These are phyloP conservation scores for Lactarius quietus DNA, from an alignment of 768 basidiomycete genomes.

Conservation along the genomic window DNA sequence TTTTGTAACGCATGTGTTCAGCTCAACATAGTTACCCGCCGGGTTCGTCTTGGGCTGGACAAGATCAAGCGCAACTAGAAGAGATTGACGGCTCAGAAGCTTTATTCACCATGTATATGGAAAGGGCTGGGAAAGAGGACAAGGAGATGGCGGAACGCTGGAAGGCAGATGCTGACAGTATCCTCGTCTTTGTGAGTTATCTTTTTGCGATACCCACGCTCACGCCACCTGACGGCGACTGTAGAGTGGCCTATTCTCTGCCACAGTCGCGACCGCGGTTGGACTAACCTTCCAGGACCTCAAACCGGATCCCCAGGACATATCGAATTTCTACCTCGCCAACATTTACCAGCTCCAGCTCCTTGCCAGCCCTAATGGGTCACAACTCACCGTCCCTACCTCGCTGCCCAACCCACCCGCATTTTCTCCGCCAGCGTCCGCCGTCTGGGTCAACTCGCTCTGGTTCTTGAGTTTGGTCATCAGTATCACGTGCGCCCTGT, in stretches of 20 bases:
- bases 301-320: constrained; percentile 17
- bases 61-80: constrained; percentile 19
- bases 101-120: neutral
- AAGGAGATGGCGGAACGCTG: neutral
- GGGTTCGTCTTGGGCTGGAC: neutral
- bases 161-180: neutral
- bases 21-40: neutral
- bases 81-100: neutral
- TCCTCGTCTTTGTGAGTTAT: neutral
- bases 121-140: neutral
- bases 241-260: constrained; percentile 22
- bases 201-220: neutral
- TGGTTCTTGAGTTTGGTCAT: neutral
- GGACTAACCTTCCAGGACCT: constrained; percentile 15
- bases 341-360: constrained; percentile 15
- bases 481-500: neutral
- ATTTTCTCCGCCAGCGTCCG: neutral
- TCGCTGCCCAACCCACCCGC: neutral
- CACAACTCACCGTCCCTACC: neutral
- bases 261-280: constrained; percentile 18
- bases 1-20: neutral
- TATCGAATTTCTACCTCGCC: constrained; percentile 13
- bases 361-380: constrained; percentile 4
- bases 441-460: neutral
- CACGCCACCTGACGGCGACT: neutral